Percentiles rank a stretch among this genome's conserved stretches.
phyloP scores from a whole-genome alignment of 192 early-diverging fungal species.

The Coemansia aciculifera region DNA sequence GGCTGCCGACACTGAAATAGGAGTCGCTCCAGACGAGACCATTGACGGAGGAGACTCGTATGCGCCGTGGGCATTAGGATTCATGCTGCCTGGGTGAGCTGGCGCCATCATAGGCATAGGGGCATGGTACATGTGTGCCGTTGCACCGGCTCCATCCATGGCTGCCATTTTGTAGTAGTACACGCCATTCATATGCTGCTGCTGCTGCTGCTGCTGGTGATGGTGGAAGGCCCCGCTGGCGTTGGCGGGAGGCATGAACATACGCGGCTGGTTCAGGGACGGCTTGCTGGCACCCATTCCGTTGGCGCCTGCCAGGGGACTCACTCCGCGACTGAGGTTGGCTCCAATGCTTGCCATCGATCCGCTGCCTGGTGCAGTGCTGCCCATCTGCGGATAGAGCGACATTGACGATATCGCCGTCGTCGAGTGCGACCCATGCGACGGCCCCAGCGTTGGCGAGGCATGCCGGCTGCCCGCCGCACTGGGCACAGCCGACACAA shows the following conservation, averaged over 20 bases:
- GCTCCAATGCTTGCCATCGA: slow-evolving; percentile 15
- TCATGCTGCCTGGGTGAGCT: slow-evolving; percentile 14
- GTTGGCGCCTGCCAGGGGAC: slow-evolving; percentile 17
- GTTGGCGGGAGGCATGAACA: slow-evolving; percentile 13
- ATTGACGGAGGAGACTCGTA: slow-evolving; percentile 4
- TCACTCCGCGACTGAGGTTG: slow-evolving; percentile 38
- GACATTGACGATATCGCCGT: slow-evolving; percentile 35
- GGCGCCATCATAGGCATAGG: slow-evolving; percentile 30
- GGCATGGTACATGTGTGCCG: slow-evolving; percentile 18
- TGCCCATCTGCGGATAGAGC: slow-evolving; percentile 30
- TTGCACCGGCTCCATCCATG: slow-evolving; percentile 21
- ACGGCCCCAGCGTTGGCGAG: slow-evolving; percentile 50
- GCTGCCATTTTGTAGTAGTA: slow-evolving; percentile 44
- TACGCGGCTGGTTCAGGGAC: slow-evolving; percentile 11
- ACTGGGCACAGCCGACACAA: slow-evolving; percentile 50
- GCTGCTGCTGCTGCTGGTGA: slow-evolving; percentile 17
- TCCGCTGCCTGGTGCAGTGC: neutral
- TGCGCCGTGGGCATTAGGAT: neutral
- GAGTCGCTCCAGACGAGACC: neutral
- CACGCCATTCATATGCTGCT: slow-evolving; percentile 24
- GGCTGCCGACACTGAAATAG: slow-evolving; percentile 10
- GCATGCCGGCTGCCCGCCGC: slow-evolving; percentile 49
- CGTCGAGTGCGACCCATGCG: slow-evolving; percentile 30
- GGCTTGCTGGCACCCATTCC: slow-evolving; percentile 4
- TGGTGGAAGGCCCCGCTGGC: slow-evolving; percentile 15